Evolutionary conservation across 306 rosid genomes (phyloP).

Genomic region (Senna tora): DNA sequence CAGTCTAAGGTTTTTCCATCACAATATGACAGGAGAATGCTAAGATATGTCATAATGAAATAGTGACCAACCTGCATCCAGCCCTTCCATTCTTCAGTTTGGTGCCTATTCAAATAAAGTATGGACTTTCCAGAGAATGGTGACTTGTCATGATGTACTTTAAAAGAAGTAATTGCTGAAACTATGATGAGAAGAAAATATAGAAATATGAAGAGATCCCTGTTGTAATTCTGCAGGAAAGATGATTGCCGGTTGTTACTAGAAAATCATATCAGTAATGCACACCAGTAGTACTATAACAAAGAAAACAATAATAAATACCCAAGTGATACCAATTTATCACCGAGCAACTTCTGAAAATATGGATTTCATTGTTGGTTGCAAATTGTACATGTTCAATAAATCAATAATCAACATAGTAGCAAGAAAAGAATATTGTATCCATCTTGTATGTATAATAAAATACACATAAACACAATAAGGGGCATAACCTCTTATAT

Average conservation of each 20-base stretch:
- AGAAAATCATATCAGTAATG: slow-evolving; percentile 27
- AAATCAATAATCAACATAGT: neutral
- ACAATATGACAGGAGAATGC: slow-evolving; percentile 30
- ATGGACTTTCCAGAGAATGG: slow-evolving; percentile 84
- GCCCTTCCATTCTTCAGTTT: slow-evolving; percentile 99
- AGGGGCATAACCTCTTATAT: too few species aligned
- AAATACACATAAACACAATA: too few species aligned
- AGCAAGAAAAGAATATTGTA: neutral
- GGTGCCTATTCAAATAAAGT: slow-evolving; percentile 93
- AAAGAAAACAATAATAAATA: slow-evolving; percentile 2
- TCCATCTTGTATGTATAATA: neutral
- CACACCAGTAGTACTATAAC: neutral
- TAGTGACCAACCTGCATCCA: slow-evolving; percentile 93
- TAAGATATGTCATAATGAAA: slow-evolving; percentile 31
- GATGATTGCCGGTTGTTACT: slow-evolving; percentile 27
- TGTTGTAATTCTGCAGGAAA: slow-evolving; percentile 85
- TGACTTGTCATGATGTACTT: slow-evolving; percentile 80
- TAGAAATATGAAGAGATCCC: slow-evolving; percentile 88
- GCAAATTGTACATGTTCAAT: neutral
- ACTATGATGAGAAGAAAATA: slow-evolving; percentile 89
- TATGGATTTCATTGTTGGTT: neutral
- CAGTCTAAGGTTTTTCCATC: slow-evolving; percentile 17
- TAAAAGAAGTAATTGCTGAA: slow-evolving; percentile 85
- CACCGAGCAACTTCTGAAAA: neutral
- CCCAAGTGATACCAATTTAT: neutral